Percentiles rank a stretch among this genome's conserved stretches.
Conservation (phyloP, 371 early-diverging fungal genomes). For the Mortierella sp. region DNA sequence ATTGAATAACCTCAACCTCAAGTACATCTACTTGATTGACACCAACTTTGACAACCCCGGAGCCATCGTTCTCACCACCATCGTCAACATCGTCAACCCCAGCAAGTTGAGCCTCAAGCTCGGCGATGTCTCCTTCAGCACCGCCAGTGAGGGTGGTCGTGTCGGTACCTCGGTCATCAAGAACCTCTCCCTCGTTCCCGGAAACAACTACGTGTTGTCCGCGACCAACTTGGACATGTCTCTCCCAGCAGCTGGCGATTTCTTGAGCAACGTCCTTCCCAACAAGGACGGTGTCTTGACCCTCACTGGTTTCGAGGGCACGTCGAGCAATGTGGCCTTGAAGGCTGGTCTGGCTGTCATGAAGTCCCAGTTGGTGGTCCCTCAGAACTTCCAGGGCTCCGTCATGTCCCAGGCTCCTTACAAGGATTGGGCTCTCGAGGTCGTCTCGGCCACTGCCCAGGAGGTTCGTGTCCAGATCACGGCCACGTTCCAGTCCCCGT, state of each 20-base stretch:
- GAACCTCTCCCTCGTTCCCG: constrained; percentile 28
- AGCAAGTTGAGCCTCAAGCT: constrained; percentile 31
- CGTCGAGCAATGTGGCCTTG: constrained; percentile 27
- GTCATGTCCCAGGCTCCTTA: constrained; percentile 42
- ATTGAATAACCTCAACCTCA: constrained; percentile 28
- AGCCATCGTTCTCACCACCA: constrained; percentile 14
- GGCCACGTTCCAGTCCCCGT: constrained; percentile 45
- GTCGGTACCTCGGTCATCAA: constrained; percentile 38
- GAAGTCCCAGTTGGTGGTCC: constrained; percentile 19
- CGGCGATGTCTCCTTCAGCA: constrained; percentile 32
- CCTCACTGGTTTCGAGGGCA: constrained; percentile 20
- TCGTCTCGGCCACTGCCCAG: constrained; percentile 7
- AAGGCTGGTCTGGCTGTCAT: constrained; percentile 35
- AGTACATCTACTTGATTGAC: constrained; percentile 24
- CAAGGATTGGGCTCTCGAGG: constrained; percentile 39
- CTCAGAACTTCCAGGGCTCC: constrained; percentile 14
- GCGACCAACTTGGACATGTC: constrained; percentile 20
- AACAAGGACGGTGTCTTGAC: constrained; percentile 8
- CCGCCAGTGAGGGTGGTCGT: constrained; percentile 9
- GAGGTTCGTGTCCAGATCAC: constrained; percentile 22
- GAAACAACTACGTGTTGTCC: constrained; percentile 36
- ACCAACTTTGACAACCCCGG: constrained; percentile 5
- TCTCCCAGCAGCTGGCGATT: constrained; percentile 1
- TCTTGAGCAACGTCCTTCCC: constrained; percentile 11
- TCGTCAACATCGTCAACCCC: constrained; percentile 45